These are phyloP conservation scores for Diaporthe eres DNA, from an alignment of 2,329 filamentous ascomycete genomes.

Conservation along the genomic window DNA sequence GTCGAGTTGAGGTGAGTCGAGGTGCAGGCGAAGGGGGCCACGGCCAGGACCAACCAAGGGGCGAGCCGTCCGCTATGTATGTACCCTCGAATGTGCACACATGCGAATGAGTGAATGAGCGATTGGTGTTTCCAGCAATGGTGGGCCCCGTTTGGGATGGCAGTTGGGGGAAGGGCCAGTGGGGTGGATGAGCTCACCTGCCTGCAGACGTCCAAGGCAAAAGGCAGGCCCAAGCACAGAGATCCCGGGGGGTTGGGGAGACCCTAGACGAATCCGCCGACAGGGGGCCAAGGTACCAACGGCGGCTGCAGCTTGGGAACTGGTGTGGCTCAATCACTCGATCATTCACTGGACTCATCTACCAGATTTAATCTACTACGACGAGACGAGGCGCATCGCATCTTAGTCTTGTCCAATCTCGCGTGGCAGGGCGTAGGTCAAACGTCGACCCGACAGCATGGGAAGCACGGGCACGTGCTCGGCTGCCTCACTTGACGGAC, in stretches of 20 bases:
- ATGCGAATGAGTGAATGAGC: not conserved
- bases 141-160: conserved; percentile 3
- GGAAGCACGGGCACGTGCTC: conserved; percentile 20
- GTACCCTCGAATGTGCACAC: not conserved
- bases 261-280: conserved; percentile 23
- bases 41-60: conserved; percentile 1
- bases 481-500: conserved; percentile 16
- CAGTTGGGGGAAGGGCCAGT: not conserved
- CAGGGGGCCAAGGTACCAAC: not conserved
- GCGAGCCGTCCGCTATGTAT: conserved; percentile 10
- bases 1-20: not conserved
- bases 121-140: conserved; percentile 12
- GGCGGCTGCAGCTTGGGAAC: not conserved
- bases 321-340: not conserved
- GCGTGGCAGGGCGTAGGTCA: not conserved
- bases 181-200: not conserved
- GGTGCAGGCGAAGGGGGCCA: not conserved
- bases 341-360: not conserved
- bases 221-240: not conserved
- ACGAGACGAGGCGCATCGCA: not conserved
- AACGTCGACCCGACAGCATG: not conserved
- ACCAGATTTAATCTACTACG: not conserved
- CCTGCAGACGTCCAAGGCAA: not conserved
- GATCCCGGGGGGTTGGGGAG: conserved; percentile 23
- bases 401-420: not conserved